Base-by-base conservation (phyloP, 2,329 filamentous ascomycete genomes). In the Pestalotiopsis fici region DNA sequence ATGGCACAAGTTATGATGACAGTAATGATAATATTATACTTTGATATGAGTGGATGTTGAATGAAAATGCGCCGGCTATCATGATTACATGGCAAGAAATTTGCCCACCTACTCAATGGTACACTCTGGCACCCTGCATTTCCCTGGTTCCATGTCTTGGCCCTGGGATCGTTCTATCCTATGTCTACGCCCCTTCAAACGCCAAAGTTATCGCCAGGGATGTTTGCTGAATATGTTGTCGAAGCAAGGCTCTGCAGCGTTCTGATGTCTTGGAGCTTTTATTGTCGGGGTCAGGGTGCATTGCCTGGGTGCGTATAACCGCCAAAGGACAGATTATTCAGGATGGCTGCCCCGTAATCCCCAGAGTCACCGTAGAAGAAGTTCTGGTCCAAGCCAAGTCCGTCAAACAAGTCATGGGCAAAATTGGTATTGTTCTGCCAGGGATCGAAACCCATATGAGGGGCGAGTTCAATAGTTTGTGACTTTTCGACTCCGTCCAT, bases 341-440 rank as follows among this genome's bases (percentile, higher is more conserved):
- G 39, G 25, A 72, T 64, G 6, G 60, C 63, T 0, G 70, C 67
- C 11, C 71, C 70, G 59, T 74, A 75, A 37, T 73, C 71, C 11
- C 69, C 71, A 18, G 68, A 65, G 1, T 67, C 71, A n/a, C 74
- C 72, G 60, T 74, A 74, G 68, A 74, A 74, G 67, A 74, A 75
- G 56, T 73, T 74, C 63, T 75, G 74, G 60, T 75, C 74, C 39
- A 75, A 69, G 3, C 70, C 72, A 12, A 74, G 65, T 12, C 69
- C 72, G 3, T 75, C 72, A 27, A 75, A 75, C n/a, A 75, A 68
- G 65, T 75, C 73, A 21, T 71, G 71, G 2, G 70, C 70, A 69
- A 72, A 74, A 27, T 60, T 39, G 62, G 65, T 70, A 15, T 66
- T 65, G 3, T 66, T 69, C 64, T 68, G 69, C 71, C 72, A 75